Conservation (phyloP, 768 basidiomycete species). For the Coprinopsis strossmayeri region DNA sequence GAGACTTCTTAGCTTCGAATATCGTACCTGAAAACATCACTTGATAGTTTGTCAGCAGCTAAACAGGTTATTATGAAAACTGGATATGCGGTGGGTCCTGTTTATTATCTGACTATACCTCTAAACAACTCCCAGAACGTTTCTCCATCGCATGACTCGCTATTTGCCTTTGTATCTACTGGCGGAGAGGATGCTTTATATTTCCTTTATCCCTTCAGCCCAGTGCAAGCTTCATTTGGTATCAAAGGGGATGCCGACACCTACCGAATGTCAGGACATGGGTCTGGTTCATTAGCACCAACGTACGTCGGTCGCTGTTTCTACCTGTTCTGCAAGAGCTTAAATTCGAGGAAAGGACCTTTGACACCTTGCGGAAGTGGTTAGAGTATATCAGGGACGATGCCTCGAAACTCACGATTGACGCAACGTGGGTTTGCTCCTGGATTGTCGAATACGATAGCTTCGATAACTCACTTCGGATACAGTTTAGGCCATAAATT, state of each 20-base stretch:
- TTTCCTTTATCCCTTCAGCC: neutral
- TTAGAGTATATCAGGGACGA: too few species aligned
- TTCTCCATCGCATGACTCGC: neutral
- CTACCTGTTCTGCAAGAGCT: too few species aligned
- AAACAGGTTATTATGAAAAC: constrained; percentile 32
- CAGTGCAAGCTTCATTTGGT: neutral
- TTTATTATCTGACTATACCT: neutral
- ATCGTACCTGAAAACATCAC: constrained; percentile 36
- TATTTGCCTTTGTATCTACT: neutral
- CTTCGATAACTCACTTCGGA: too few species aligned
- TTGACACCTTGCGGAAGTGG: too few species aligned
- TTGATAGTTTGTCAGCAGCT: constrained; percentile 43
- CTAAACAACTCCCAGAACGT: neutral
- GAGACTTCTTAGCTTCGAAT: constrained; percentile 43
- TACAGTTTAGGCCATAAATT: too few species aligned
- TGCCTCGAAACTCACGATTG: too few species aligned
- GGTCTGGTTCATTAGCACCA: neutral
- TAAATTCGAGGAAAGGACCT: too few species aligned
- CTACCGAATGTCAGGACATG: neutral
- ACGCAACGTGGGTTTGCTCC: too few species aligned
- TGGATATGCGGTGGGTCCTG: constrained; percentile 40
- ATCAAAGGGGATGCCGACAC: neutral
- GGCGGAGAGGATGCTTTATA: neutral
- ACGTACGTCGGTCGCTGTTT: too few species aligned
- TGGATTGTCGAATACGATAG: too few species aligned